Conservation (phyloP, 2,329 filamentous ascomycete genomes). For the Penicillium sp. region DNA sequence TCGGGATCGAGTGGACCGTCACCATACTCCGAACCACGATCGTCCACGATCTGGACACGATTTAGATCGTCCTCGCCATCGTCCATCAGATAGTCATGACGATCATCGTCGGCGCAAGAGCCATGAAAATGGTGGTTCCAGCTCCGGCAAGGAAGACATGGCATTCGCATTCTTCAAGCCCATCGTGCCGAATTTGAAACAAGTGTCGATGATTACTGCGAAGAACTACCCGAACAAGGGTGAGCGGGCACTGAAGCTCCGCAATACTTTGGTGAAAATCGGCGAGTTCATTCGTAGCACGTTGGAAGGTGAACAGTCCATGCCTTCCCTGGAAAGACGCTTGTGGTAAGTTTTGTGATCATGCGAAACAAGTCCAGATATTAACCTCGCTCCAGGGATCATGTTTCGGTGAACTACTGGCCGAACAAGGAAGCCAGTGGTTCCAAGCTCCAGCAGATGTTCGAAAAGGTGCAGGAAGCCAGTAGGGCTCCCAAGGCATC, state of each 20-base stretch:
- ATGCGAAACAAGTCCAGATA: not conserved
- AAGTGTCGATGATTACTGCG: constrained; percentile 44
- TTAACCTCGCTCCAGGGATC: constrained; percentile 37
- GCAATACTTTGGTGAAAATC: constrained; percentile 41
- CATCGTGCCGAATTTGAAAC: constrained; percentile 40
- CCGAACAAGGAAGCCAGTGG: constrained; percentile 42
- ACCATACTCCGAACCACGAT: constrained; percentile 40
- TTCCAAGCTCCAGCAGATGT: constrained; percentile 35
- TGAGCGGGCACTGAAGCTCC: constrained; percentile 41
- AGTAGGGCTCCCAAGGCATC: constrained; percentile 25
- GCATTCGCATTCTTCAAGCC: constrained; percentile 44
- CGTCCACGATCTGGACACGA: constrained; percentile 35
- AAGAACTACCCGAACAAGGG: constrained; percentile 42
- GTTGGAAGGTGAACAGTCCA: constrained; percentile 35
- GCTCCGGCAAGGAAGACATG: constrained; percentile 33
- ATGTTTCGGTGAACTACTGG: constrained; percentile 43
- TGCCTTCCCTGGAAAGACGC: constrained; percentile 39
- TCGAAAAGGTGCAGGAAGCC: constrained; percentile 33
- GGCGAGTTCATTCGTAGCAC: constrained; percentile 44
- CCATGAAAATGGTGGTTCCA: constrained; percentile 34
- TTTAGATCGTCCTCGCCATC: constrained; percentile 30
- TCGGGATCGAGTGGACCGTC: constrained; percentile 41
- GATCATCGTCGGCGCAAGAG: constrained; percentile 33
- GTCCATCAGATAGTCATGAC: constrained; percentile 32
- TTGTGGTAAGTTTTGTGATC: constrained; percentile 37